Evolutionary conservation across 495 filamentous ascomycete species (phyloP).

Genomic region (Mytilinidion resinicola): DNA sequence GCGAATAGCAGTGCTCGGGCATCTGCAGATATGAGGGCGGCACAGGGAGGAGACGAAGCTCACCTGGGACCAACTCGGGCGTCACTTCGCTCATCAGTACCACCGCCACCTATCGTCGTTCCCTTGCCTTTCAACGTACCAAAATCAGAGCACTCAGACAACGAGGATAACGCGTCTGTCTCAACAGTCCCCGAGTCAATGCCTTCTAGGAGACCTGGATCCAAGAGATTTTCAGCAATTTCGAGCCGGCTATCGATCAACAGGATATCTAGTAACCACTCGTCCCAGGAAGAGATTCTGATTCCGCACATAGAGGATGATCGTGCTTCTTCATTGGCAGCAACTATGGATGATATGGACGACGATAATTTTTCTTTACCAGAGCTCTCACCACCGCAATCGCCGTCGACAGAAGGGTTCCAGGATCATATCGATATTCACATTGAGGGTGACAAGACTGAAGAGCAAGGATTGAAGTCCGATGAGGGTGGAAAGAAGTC

Average conservation of each 20-base stretch:
- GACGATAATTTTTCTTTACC: slow-evolving; percentile 20
- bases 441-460: neutral
- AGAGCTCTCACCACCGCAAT: slow-evolving; percentile 13
- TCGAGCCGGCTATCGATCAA: slow-evolving; percentile 46
- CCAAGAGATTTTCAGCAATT: slow-evolving; percentile 44
- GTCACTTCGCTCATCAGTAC: slow-evolving; percentile 17
- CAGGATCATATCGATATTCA: neutral
- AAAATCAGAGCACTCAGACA: slow-evolving; percentile 35
- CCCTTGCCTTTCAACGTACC: slow-evolving; percentile 57
- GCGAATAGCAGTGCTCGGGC: slow-evolving; percentile 7
- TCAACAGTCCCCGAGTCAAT: slow-evolving; percentile 54
- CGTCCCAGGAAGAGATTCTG: slow-evolving; percentile 42
- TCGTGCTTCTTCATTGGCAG: slow-evolving; percentile 35
- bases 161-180: slow-evolving; percentile 51
- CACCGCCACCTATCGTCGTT: slow-evolving; percentile 24
- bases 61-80: slow-evolving; percentile 2
- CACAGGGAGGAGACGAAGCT: neutral
- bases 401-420: slow-evolving; percentile 9
- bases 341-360: slow-evolving; percentile 32
- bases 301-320: slow-evolving; percentile 35
- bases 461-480: neutral
- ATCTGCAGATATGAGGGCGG: slow-evolving; percentile 9
- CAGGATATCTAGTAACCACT: slow-evolving; percentile 25
- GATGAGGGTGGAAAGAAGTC: neutral
- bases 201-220: slow-evolving; percentile 22